Evolutionary conservation across 2,329 filamentous ascomycete genomes (phyloP), one percentile per base, ranked within the genome.

Genomic region (Cercospora sojina): DNA sequence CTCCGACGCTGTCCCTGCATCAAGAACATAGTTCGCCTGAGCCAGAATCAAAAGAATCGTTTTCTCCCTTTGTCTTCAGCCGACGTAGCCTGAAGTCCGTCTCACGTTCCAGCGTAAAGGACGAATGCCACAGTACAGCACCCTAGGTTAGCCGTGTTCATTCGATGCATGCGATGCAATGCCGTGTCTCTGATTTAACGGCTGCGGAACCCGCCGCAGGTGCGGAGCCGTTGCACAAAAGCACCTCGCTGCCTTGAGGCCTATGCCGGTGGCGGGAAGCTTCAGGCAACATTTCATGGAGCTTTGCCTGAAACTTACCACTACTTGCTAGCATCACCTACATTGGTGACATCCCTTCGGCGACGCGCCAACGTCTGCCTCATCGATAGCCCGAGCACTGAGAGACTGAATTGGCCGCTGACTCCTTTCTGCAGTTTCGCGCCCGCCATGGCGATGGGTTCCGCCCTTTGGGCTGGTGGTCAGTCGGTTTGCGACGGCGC

Each of bases 171-270:
- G 58, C 41, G 25, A 60, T n/a, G 3, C 10, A 38, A 49, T n/a
- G 3, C 12, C 25, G 16, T 41, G 27, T 13, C 7, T 8, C 25
- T 43, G 35, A 43, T 38, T 49, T 25, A 60, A 60, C 58, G 58
- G 41, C 23, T 16, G 20, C 49, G 31, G n/a, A 7, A 57, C 5
- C 12, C 18, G 13, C 29, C 58, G 58, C 41, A 41, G 18, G 23
- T 27, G 47, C 47, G 12, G 23, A 25, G 20, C 25, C 23, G 47
- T 53, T 27, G 23, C 57, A 59, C 18, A 25, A 29, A 18, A 47
- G 41, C 16, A 60, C 25, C 58, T 57, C 18, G 60, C 51, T 63
- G 60, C 60, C 60, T 63, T 56, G 51, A 62, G 60, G 60, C 60
- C 60, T 56, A 32, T 63, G 49, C 60, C 49, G 60, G 35, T 31